These are phyloP conservation scores for Heliosperma pusillum DNA, from an alignment of 148 eudicot species.

Conservation along the genomic window DNA sequence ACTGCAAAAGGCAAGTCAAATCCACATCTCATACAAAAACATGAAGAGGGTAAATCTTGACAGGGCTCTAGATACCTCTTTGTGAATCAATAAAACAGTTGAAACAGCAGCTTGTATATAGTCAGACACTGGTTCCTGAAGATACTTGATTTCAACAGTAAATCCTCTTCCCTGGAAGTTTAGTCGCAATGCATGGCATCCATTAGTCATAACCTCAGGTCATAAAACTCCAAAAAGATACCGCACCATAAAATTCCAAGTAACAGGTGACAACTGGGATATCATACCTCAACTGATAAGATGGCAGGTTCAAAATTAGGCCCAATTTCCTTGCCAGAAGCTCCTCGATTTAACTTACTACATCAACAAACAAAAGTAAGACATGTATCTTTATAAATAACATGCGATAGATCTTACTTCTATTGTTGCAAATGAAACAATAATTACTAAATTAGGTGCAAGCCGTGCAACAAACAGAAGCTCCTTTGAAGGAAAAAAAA, in stretches of 20 bases:
- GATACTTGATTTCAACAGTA: slow-evolving; percentile 68
- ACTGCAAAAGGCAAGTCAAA: neutral
- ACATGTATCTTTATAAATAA: neutral
- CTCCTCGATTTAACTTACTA: slow-evolving; percentile 55
- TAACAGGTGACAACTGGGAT: slow-evolving; percentile 4
- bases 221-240: neutral
- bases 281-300: slow-evolving; percentile 86
- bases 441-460: neutral
- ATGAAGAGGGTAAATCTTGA: slow-evolving; percentile 4
- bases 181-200: slow-evolving; percentile 4
- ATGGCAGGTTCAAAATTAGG: slow-evolving; percentile 81
- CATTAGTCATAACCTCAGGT: slow-evolving; percentile 10
- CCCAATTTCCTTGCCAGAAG: slow-evolving; percentile 39
- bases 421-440: neutral
- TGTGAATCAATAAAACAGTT: slow-evolving; percentile 75
- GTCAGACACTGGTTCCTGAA: slow-evolving; percentile 87
- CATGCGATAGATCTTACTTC: neutral
- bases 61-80: slow-evolving; percentile 49
- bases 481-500: neutral
- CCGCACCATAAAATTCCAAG: neutral
- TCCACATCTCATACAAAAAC: slow-evolving; percentile 2
- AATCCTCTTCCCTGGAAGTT: slow-evolving; percentile 86
- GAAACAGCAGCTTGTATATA: slow-evolving; percentile 91
- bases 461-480: neutral
- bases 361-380: neutral